phyloP scores from a whole-genome alignment of 345 rosid genomes.

The Aethionema arabicum region DNA sequence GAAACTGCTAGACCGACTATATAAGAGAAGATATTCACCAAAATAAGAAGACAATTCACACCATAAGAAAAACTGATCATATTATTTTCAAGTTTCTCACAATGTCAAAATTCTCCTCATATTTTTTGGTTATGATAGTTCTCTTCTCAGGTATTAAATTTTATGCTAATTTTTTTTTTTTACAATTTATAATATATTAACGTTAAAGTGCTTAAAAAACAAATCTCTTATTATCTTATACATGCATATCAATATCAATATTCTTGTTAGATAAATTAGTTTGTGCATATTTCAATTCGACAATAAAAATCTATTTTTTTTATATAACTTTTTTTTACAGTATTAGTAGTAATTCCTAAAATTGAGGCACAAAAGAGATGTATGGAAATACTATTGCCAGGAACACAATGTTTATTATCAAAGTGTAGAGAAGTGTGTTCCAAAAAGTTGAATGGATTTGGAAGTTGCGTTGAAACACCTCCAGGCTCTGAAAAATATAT shows the following conservation, averaged over 20 bases:
- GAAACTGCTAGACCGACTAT: no score
- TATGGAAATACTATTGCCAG: neutral
- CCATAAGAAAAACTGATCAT: no score
- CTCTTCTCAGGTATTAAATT: neutral
- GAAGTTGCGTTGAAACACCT: conserved; percentile 19
- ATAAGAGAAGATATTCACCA: no score
- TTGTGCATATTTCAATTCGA: neutral
- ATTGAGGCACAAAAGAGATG: conserved; percentile 17
- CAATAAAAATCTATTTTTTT: neutral
- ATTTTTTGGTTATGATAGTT: neutral
- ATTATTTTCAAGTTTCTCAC: no score
- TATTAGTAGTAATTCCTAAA: conserved; percentile 5
- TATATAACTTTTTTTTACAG: neutral
- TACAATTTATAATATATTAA: no score
- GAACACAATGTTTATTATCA: conserved; percentile 10
- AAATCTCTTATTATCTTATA: no score
- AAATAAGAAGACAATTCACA: no score
- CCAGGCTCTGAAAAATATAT: neutral
- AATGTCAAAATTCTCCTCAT: neutral
- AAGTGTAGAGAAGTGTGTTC: conserved; percentile 18
- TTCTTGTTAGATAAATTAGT: neutral
- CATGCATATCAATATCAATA: no score
- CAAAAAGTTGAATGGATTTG: conserved; percentile 14
- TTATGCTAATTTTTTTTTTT: no score
- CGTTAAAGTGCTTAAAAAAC: no score